Evolutionary conservation across 2,329 filamentous ascomycete genomes (phyloP), one percentile per base, ranked within the genome.

Genomic region (Pseudocercospora ulei): DNA sequence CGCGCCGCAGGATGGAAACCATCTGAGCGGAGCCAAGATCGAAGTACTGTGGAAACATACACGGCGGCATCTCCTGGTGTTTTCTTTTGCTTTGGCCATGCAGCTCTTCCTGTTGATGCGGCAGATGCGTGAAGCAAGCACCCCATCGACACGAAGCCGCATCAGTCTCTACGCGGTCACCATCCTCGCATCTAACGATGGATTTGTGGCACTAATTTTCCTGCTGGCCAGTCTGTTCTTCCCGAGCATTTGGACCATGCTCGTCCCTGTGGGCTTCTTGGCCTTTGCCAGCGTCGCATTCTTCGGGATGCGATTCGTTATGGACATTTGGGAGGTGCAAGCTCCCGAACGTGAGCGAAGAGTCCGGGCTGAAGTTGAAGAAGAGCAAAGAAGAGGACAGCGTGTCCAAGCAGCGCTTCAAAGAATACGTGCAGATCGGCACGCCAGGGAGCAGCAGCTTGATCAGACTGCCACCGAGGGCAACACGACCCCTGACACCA

Each of bases 251-350:
- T 75, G 74, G 46, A 56, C 77, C 19, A 63, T 72, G 9, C 56
- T 78, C 38, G 67, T 74, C 9, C 67, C 67, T 2, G 67, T 70
- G 16, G 70, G 70, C 2, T 79, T 78, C 52, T 56, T 79, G 11
- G 67, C 72, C 1, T 71, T 78, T 46, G 66, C 77, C 33, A 73
- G 71, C 9, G 72, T 77, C 14, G 70, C 71, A 41, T 73, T 74
- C 54, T 72, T 78, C 39, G 74, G 75, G 19, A 75, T 79, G 63
- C 71, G 73, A 36, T 79, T 80, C 48, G 63, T 79, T 52, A 73
- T 77, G 63, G 75, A 78, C 37, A 75, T 80, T n/a, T 79, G 75
- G 75, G 67, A 69, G 12, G 71, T 77, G 1, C 76, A 79, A 53
- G 70, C 65, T 14, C 68, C 70, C 3, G 68, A 70, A 44, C 58